A percentile compares a stretch with the other conserved stretches of the same genome.
These are phyloP conservation scores for Lactarius trivialis DNA, from an alignment of 768 basidiomycete genomes.

Conservation along the genomic window DNA sequence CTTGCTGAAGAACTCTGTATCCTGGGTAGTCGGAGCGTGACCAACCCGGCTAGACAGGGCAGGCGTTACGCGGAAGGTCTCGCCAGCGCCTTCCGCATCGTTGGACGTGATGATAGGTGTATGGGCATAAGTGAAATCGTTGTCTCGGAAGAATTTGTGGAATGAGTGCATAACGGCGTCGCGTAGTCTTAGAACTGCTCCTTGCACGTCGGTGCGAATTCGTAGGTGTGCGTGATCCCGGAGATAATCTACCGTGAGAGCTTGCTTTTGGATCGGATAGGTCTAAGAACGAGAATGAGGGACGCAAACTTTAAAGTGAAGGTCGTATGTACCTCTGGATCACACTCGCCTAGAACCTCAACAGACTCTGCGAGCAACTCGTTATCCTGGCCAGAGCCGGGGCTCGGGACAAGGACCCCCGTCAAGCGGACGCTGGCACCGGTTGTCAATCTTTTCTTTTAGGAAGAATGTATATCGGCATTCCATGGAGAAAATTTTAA, in stretches of 20 bases:
- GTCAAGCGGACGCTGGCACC: conserved; percentile 48
- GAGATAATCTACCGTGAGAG: conserved; percentile 69
- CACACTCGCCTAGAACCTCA: conserved; percentile 48
- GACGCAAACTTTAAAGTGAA: neutral
- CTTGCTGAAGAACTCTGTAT: conserved; percentile 61
- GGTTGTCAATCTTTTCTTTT: conserved; percentile 39
- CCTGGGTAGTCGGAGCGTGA: conserved; percentile 19
- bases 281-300: conserved; percentile 37
- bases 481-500: neutral
- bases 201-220: conserved; percentile 63
- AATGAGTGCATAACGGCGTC: conserved; percentile 50
- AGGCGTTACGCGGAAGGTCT: conserved; percentile 69
- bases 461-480: neutral
- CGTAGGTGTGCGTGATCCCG: conserved; percentile 87
- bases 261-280: conserved; percentile 92
- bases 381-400: conserved; percentile 43
- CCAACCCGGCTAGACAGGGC: conserved; percentile 25
- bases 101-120: conserved; percentile 85
- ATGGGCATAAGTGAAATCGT: conserved; percentile 72
- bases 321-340: conserved; percentile 42
- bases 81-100: conserved; percentile 96
- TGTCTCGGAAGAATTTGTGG: conserved; percentile 66
- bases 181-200: conserved; percentile 71
- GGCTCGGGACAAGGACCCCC: conserved; percentile 42
- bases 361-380: conserved; percentile 48